These are phyloP conservation scores for Coleophoma cylindrospora DNA, from an alignment of 2,329 filamentous ascomycete genomes.

Conservation along the genomic window DNA sequence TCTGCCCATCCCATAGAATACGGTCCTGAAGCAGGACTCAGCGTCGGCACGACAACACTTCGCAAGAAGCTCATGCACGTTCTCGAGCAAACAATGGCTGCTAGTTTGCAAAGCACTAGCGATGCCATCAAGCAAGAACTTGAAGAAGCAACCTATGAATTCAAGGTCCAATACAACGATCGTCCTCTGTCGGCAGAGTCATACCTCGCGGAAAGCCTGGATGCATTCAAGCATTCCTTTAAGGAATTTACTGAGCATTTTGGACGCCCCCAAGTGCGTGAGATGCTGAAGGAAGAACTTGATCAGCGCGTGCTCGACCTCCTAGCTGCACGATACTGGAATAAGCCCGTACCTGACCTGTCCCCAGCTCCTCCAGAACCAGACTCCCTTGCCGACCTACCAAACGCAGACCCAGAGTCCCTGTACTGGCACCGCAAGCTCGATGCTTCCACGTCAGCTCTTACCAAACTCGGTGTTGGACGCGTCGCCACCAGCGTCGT, in stretches of 20 bases:
- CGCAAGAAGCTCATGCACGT: constrained; percentile 97
- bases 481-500: constrained; percentile 89
- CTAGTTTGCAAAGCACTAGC: constrained; percentile 81
- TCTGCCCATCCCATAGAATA: constrained; percentile 77
- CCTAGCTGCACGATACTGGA: constrained; percentile 93
- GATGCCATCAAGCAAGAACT: constrained; percentile 93
- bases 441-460: constrained; percentile 81
- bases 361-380: constrained; percentile 58
- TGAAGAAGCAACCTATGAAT: constrained; percentile 95
- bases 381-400: constrained; percentile 71
- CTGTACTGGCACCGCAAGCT: constrained; percentile 92
- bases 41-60: constrained; percentile 78
- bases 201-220: constrained; percentile 90
- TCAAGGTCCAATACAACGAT: constrained; percentile 99
- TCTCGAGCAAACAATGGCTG: constrained; percentile 94
- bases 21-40: constrained; percentile 65
- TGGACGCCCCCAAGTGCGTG: constrained; percentile 81
- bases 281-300: constrained; percentile 84
- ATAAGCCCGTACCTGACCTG: constrained; percentile 88
- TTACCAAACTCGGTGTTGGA: constrained; percentile 93
- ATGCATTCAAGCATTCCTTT: constrained; percentile 97
- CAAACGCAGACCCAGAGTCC: constrained; percentile 79
- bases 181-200: constrained; percentile 91
- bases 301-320: constrained; percentile 94
- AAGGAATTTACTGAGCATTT: constrained; percentile 90